A percentile compares a stretch with the other conserved stretches of the same genome.
Conservation (phyloP, 2,329 filamentous ascomycete genomes). For the Cladophialophora psammophila region DNA sequence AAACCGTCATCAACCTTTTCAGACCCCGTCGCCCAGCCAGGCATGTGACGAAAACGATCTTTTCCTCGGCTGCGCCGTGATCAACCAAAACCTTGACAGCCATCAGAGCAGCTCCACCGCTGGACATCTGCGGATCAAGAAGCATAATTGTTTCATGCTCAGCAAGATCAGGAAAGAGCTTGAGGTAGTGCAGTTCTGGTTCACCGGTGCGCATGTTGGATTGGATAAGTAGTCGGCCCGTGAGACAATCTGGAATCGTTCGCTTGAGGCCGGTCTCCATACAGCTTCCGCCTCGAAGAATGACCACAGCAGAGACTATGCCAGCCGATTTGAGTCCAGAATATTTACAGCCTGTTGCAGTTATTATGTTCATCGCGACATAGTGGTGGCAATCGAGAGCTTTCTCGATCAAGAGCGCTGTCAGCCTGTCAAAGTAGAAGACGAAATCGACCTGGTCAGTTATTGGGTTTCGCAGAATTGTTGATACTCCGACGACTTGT, state of each 20-base stretch:
- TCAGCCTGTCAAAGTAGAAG: constrained; percentile 93
- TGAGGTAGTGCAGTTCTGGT: constrained; percentile 89
- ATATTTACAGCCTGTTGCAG: constrained; percentile 74
- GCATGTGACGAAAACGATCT: constrained; percentile 92
- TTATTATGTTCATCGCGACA: constrained; percentile 68
- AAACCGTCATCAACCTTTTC: constrained; percentile 85
- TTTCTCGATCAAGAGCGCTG: constrained; percentile 81
- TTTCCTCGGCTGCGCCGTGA: constrained; percentile 83
- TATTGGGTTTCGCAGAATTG: constrained; percentile 81
- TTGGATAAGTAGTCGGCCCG: constrained; percentile 88
- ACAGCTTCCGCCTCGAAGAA: constrained; percentile 86
- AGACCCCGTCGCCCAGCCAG: constrained; percentile 84
- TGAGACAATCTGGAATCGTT: constrained; percentile 90
- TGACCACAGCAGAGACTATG: constrained; percentile 82
- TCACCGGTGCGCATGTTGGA: constrained; percentile 85
- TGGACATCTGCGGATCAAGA: constrained; percentile 93
- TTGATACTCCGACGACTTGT: constrained; percentile 87
- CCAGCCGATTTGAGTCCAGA: constrained; percentile 74
- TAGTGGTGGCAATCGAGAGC: constrained; percentile 81
- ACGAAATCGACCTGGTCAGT: constrained; percentile 89
- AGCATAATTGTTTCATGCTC: constrained; percentile 82
- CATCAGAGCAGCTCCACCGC: constrained; percentile 86
- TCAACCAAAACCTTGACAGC: constrained; percentile 94
- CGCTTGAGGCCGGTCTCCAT: constrained; percentile 88
- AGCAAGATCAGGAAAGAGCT: constrained; percentile 75